Evolutionary conservation across 257 asterid genomes (phyloP), one percentile per base, ranked within the genome.

Genomic region (Verbena officinalis): DNA sequence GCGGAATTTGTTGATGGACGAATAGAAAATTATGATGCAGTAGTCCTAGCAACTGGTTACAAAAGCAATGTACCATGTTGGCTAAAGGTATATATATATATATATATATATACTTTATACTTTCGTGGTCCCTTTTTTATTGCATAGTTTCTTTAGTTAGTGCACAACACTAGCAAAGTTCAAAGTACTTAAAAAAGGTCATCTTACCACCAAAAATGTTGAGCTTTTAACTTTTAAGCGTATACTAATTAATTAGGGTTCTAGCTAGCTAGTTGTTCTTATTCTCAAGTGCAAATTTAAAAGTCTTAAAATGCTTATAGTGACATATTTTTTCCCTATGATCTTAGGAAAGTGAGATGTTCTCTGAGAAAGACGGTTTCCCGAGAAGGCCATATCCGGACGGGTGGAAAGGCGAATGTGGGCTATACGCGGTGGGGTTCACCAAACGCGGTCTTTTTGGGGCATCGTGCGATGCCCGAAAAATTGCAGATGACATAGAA

Each of bases 391-490:
- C 96, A 58, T 92, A 89, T 80, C 98, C 96, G 21, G 85, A 85
- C 59, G 96, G 97, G 45, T 89, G 95, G 98, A 92, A 87, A 78
- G 99, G 99, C 7, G 81, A 81, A 52, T 20, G 70, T 22, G 99
- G 99, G 62, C 77, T 93, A 31, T 90, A 90, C 59, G 93, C 97
- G 8, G 97, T 81, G 55, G 98, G 98, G 73, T 89, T 92, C 81
- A 84, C 97, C 54, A 87, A 86, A 71, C 97, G 95, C 30, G 99
- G 99, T 22, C 83, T 93, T 60, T 84, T 87, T 21, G 99, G 99
- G 72, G 82, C 97, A 19, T 85, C 96, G 58, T 71, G 84, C 59
- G 97, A 93, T 76, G 99, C 97, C 7, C 81, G 83, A 68, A 90
- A 84, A 69, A 87, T 93, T 30, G 90, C 94, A 22, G 70, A 83